Percentiles rank a stretch among this genome's conserved stretches.
Conservation (phyloP, 331 rosid genomes). For the Pyrus hybrid region DNA sequence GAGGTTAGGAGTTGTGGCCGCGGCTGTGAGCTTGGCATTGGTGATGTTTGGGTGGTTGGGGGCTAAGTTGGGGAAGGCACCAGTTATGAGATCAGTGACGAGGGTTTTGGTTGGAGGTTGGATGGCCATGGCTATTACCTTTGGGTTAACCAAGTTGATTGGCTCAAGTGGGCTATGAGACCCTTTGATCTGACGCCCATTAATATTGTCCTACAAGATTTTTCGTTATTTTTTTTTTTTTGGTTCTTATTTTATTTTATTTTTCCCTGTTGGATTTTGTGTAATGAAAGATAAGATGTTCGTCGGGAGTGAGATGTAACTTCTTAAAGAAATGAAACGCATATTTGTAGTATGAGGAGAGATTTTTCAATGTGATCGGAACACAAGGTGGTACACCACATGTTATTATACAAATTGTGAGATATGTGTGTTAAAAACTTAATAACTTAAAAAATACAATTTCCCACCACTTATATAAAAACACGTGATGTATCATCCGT, state of each 20-base stretch:
- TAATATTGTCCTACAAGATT: too few relatives aligned
- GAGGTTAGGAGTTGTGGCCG: slow-evolving; percentile 46
- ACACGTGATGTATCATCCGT: too few relatives aligned
- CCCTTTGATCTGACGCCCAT: neutral
- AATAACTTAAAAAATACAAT: too few relatives aligned
- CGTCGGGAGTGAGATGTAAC: neutral
- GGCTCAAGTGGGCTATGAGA: slow-evolving; percentile 56
- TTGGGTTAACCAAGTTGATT: slow-evolving; percentile 68
- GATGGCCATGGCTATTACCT: slow-evolving; percentile 88
- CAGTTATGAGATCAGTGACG: slow-evolving; percentile 28
- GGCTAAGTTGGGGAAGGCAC: slow-evolving; percentile 61
- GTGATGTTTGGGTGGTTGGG: slow-evolving; percentile 71
- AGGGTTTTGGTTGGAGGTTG: slow-evolving; percentile 85
- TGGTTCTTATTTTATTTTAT: neutral
- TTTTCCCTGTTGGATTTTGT: neutral
- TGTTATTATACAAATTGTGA: too few relatives aligned
- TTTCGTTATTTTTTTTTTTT: too few relatives aligned
- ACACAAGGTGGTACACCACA: too few relatives aligned
- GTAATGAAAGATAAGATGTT: neutral
- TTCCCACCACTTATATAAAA: too few relatives aligned
- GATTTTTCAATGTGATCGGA: too few relatives aligned
- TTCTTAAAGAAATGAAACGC: neutral
- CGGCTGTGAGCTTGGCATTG: slow-evolving; percentile 63
- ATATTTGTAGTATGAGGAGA: neutral
- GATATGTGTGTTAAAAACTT: too few relatives aligned